phyloP scores from a whole-genome alignment of 345 rosid species.

The Citrus reticulata region DNA sequence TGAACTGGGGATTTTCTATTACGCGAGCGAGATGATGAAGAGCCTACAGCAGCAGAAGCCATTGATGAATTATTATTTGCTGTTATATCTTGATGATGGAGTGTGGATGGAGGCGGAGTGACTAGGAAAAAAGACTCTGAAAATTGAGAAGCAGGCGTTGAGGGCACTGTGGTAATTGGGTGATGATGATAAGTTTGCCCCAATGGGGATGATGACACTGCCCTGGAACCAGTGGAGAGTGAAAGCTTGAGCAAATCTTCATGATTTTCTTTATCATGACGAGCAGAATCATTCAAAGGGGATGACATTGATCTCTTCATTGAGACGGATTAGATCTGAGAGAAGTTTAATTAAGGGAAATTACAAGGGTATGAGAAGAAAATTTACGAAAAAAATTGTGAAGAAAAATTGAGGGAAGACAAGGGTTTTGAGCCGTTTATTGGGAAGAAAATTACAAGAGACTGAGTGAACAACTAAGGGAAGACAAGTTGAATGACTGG shows the following conservation, averaged over 20 bases:
- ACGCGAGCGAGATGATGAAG: conserved; percentile 5
- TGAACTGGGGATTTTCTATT: conserved; percentile 12
- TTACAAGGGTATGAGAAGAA: neutral
- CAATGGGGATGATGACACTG: neutral
- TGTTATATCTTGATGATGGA: neutral
- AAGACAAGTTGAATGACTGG: conserved; percentile 5
- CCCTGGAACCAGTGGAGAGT: conserved; percentile 1
- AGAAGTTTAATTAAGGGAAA: neutral
- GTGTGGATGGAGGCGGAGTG: neutral
- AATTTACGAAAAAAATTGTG: neutral
- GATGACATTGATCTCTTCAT: neutral
- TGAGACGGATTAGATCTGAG: neutral
- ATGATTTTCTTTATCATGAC: neutral
- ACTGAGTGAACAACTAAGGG: neutral
- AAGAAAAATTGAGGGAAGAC: neutral
- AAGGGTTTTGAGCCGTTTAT: neutral
- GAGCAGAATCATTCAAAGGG: neutral
- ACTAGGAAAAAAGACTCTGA: neutral
- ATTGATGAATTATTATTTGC: neutral
- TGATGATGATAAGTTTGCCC: neutral
- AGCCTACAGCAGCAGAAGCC: neutral
- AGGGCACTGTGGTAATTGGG: neutral
- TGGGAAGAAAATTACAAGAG: neutral
- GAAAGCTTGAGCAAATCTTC: conserved; percentile 7
- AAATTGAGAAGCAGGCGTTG: neutral